Evolutionary conservation across 2,329 filamentous ascomycete genomes (phyloP).

Genomic region (Basipetospora chlamydospora): DNA sequence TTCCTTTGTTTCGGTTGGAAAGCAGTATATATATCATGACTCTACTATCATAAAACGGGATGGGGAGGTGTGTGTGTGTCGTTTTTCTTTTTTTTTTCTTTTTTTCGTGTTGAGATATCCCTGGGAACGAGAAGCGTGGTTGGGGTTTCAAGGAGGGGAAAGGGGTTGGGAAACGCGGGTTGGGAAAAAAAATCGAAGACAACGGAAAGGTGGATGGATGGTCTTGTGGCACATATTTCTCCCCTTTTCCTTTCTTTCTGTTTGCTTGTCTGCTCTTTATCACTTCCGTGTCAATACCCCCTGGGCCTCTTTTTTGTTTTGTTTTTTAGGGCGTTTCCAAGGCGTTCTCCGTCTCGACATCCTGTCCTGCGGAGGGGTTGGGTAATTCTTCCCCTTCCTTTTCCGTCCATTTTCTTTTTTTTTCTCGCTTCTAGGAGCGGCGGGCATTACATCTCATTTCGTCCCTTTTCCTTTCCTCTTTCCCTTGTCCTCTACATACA

Average conservation of each 20-base stretch:
- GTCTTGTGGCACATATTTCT: background rate
- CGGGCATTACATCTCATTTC: too few species aligned
- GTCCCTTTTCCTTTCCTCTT: too few species aligned
- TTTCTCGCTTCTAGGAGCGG: too few species aligned
- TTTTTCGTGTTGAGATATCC: background rate
- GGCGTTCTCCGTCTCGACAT: too few species aligned
- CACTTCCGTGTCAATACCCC: conserved; percentile 3
- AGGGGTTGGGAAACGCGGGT: background rate
- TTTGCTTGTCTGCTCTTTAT: too few species aligned
- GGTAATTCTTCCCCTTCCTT: too few species aligned
- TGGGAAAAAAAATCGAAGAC: background rate
- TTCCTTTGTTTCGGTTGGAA: too few species aligned
- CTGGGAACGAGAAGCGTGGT: background rate
- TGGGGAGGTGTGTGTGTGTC: too few species aligned
- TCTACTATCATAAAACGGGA: background rate
- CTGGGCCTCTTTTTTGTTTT: background rate
- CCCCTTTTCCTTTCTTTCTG: background rate
- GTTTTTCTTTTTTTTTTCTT: too few species aligned
- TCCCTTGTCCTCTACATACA: too few species aligned
- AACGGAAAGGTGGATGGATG: background rate
- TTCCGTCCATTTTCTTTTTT: too few species aligned
- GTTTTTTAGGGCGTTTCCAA: background rate
- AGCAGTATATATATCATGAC: conserved; percentile 2
- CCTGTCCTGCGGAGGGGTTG: too few species aligned
- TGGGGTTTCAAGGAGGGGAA: background rate